Evolutionary conservation across 257 asterid species (phyloP).

Genomic region (Haberlea rhodopensis): DNA sequence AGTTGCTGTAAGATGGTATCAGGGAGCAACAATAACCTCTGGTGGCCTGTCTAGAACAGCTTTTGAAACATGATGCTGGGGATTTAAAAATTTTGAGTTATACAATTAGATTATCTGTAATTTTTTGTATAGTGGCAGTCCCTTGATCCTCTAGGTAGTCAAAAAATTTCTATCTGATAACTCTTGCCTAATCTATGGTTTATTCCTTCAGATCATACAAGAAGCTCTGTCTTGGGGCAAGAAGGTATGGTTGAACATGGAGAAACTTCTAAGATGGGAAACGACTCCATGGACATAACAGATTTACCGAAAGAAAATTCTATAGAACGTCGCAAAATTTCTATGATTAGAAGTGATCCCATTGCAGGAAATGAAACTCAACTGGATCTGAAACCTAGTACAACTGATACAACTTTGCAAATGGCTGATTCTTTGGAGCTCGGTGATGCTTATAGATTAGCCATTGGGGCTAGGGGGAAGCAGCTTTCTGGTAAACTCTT

Average conservation of each 20-base stretch:
- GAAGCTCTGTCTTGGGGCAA: constrained; percentile 24
- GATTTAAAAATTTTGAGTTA: neutral
- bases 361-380: constrained; percentile 31
- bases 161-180: neutral
- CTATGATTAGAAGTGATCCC: constrained; percentile 25
- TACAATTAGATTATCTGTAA: neutral
- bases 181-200: constrained; percentile 7
- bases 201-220: constrained; percentile 33
- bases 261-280: constrained; percentile 35
- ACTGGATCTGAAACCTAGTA: constrained; percentile 38
- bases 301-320: constrained; percentile 25
- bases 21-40: neutral
- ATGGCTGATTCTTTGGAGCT: constrained; percentile 52
- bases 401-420: constrained; percentile 36
- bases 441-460: constrained; percentile 79
- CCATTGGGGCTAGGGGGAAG: constrained; percentile 57
- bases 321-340: constrained; percentile 26
- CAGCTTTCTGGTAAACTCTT: constrained; percentile 73
- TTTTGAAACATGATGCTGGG: neutral
- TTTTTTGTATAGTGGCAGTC: neutral
- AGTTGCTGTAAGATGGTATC: neutral
- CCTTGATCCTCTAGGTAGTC: neutral
- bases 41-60: neutral
- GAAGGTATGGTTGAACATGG: constrained; percentile 27
- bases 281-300: constrained; percentile 23